A percentile compares a stretch with the other conserved stretches of the same genome.
Conservation (phyloP, 108 stramenopile genomes). For the Cyclotella kingstonii region DNA sequence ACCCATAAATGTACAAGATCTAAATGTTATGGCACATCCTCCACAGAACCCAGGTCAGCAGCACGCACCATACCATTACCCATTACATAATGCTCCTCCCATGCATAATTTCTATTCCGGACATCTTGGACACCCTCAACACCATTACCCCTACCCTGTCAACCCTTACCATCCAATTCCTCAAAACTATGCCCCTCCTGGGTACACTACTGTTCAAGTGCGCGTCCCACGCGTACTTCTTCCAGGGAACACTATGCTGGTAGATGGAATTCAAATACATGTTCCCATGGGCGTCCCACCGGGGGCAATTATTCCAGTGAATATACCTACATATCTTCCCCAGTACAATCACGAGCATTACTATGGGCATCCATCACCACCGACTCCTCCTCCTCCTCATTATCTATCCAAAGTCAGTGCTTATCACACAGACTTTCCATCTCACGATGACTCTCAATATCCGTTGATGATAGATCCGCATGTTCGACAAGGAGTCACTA, state of each 20-base stretch:
- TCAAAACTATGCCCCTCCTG: conserved; percentile 12
- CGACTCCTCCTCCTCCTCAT: conserved; percentile 9
- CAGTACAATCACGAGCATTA: conserved; percentile 12
- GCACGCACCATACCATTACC: not conserved
- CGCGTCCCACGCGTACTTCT: conserved; percentile 57
- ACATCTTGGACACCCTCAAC: conserved; percentile 6
- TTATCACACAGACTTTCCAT: conserved; percentile 1
- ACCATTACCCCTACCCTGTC: conserved; percentile 1
- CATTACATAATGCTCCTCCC: conserved; percentile 12
- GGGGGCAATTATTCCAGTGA: conserved; percentile 69
- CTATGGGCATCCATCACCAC: conserved; percentile 7
- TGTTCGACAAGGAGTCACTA: not conserved
- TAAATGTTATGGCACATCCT: conserved; percentile 1
- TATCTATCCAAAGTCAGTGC: conserved; percentile 3
- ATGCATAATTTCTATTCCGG: conserved; percentile 6
- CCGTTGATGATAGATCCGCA: conserved; percentile 9
- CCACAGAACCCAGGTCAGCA: conserved; percentile 13
- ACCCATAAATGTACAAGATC: conserved; percentile 18
- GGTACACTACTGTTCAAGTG: conserved; percentile 56
- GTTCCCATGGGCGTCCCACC: conserved; percentile 69
- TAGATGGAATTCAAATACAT: conserved; percentile 52
- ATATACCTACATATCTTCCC: conserved; percentile 44
- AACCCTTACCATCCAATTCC: conserved; percentile 3
- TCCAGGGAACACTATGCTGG: conserved; percentile 63
- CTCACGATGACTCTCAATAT: conserved; percentile 1